These are phyloP conservation scores for Xylaria scruposa DNA, from an alignment of 495 filamentous ascomycete genomes.

Conservation along the genomic window DNA sequence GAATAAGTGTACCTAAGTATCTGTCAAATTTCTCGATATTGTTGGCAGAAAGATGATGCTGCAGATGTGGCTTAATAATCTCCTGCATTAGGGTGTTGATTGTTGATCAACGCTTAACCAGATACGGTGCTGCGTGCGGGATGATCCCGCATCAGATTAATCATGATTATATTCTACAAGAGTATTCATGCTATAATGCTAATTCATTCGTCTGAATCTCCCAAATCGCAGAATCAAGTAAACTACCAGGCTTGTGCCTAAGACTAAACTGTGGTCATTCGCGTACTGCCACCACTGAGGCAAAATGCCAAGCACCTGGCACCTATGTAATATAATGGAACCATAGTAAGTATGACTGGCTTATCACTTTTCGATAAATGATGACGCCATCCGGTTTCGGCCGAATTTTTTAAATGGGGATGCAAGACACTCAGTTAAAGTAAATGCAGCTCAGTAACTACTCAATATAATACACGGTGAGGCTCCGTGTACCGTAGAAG, in stretches of 20 bases:
- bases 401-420: background rate
- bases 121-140: background rate
- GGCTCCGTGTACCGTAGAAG: background rate
- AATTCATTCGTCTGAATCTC: background rate
- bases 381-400: background rate
- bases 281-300: background rate
- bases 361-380: background rate
- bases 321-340: too few species aligned
- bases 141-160: background rate
- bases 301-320: too few species aligned
- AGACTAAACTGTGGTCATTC: background rate
- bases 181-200: background rate
- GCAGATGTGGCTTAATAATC: background rate
- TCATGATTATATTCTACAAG: background rate
- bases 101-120: background rate
- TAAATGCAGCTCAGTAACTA: background rate
- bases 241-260: background rate
- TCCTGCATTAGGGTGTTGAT: background rate
- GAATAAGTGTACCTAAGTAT: background rate
- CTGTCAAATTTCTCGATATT: background rate
- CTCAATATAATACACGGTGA: too few species aligned
- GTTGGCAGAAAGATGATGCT: slow-evolving; percentile 3
- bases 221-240: background rate
- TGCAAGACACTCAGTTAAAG: background rate
- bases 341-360: too few species aligned